Base-by-base conservation (phyloP, 352 stramenopile genomes). In the Pythium phragmitis region DNA sequence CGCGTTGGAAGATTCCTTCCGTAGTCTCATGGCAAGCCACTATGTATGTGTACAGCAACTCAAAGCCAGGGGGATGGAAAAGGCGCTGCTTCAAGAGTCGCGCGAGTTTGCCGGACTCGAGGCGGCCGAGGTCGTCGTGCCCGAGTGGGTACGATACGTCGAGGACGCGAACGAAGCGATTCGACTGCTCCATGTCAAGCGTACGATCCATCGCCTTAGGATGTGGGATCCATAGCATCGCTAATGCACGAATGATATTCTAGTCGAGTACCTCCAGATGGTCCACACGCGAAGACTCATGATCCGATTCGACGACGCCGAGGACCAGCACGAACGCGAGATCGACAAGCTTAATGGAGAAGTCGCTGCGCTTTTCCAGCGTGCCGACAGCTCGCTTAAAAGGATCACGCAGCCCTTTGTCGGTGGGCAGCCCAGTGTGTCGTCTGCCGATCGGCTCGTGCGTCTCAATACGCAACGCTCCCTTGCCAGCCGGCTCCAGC, bases 241-340 rank as follows among this genome's bases (percentile, higher is more conserved):
- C 56, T 55, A 5, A 39, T 8, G 34, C 7, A 21, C 30, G 30
- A 23, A 12, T 33, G 2, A 41, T 55, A 16, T 19, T 53, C 11
- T 36, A 94, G 85, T 94, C 57, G 83, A 92, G 26, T 94, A 92
- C 48, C 73, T 94, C 34, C 81, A 92, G 63, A 68, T 91, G 47
- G 58, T 94, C 23, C 85, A 94, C 65, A 91, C 82, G 43, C 60
- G 83, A 45, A 69, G 85, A 11, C 74, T 94, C 8, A 92, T 94
- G 85, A 89, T 94, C 56, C 80, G 85, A 16, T 94, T 94, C 45
- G 79, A 92, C 48, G 71, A 88, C 42, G 73, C 77, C 0, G 85
- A 94, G 56, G 69, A 72, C 5, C 68, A 80, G 48, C 79, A 91
- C 47, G 85, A 94, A n/a, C 68, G 65, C 17, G 85, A 92, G 57